Evolutionary conservation across 2,329 filamentous ascomycete genomes (phyloP).

Genomic region (Didymosphaeria variabile): DNA sequence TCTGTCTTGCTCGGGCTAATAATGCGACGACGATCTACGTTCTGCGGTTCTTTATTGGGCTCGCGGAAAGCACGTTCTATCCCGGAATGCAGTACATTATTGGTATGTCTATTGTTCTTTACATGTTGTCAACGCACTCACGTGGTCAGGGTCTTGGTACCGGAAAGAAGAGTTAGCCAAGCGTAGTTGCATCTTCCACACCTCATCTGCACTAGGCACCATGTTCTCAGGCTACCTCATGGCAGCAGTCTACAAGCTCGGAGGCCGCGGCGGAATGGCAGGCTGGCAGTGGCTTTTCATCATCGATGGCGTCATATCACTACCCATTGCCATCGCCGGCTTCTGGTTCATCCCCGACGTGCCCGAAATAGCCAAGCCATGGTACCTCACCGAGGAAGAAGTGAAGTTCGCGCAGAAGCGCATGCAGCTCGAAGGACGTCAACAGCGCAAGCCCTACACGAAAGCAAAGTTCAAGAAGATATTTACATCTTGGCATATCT

Average conservation of each 20-base stretch:
- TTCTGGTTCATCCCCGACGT: conserved; percentile 61
- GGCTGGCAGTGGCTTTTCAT: conserved; percentile 67
- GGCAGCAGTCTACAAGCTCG: conserved; percentile 61
- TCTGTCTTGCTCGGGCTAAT: conserved; percentile 53
- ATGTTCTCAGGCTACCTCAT: conserved; percentile 65
- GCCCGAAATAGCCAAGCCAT: conserved; percentile 60
- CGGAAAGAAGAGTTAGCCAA: conserved; percentile 61
- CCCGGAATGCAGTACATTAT: conserved; percentile 18
- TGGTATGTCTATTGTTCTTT: not conserved
- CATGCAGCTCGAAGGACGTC: conserved; percentile 61
- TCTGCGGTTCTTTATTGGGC: conserved; percentile 60
- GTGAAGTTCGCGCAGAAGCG: conserved; percentile 57
- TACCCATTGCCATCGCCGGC: conserved; percentile 61
- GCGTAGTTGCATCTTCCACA: conserved; percentile 62
- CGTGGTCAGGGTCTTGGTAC: conserved; percentile 45
- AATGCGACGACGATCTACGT: conserved; percentile 57
- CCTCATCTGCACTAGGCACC: conserved; percentile 54
- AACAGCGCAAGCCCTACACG: conserved; percentile 57
- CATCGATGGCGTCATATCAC: conserved; percentile 63
- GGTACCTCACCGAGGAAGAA: conserved; percentile 58
- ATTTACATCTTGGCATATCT: conserved; percentile 72
- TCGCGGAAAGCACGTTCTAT: conserved; percentile 14
- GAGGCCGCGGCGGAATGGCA: conserved; percentile 57
- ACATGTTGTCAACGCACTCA: not conserved
- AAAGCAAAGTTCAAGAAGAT: conserved; percentile 66